Percentiles rank a stretch among this genome's conserved stretches.
Conservation (phyloP, 2,329 filamentous ascomycete species). For the Clathrospora elynae region DNA sequence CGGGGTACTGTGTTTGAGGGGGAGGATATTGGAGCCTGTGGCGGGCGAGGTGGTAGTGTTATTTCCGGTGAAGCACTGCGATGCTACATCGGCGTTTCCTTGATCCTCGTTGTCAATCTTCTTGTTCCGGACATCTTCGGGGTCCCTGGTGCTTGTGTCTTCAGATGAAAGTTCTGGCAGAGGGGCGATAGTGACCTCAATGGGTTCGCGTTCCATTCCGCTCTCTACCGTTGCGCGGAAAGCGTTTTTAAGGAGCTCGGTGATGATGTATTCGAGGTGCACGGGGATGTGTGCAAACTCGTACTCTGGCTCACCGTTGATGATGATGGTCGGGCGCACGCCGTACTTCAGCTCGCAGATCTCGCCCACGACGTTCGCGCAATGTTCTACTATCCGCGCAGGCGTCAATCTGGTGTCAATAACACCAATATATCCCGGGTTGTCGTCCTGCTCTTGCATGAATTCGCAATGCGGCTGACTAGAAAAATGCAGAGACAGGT, state of each 20-base stretch:
- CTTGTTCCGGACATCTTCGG: constrained; percentile 14
- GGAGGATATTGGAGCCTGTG: constrained; percentile 49
- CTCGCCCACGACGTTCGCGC: constrained; percentile 88
- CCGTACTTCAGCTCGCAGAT: constrained; percentile 98
- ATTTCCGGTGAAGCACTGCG: constrained; percentile 37
- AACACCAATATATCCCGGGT: constrained; percentile 79
- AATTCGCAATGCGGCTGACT: constrained; percentile 71
- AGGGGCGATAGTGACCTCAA: constrained; percentile 90
- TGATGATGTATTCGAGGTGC: constrained; percentile 96
- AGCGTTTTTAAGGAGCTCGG: constrained; percentile 93
- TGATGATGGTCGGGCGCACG: constrained; percentile 75
- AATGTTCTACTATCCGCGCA: constrained; percentile 78
- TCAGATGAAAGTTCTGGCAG: constrained; percentile 57
- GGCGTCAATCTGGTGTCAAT: constrained; percentile 91
- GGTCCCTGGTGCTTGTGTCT: constrained; percentile 14
- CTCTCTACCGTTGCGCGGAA: constrained; percentile 92
- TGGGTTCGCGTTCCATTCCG: constrained; percentile 75
- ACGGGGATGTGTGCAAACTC: constrained; percentile 93
- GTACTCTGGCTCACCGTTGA: constrained; percentile 86
- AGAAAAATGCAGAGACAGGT: constrained; percentile 84
- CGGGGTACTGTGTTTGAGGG: constrained; percentile 62
- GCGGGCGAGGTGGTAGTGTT: constrained; percentile 22
- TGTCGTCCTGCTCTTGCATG: constrained; percentile 51
- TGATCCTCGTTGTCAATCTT: constrained; percentile 38
- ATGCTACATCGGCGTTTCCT: constrained; percentile 41